Conservation (phyloP, 345 rosid genomes). For the Camelina neglecta region DNA sequence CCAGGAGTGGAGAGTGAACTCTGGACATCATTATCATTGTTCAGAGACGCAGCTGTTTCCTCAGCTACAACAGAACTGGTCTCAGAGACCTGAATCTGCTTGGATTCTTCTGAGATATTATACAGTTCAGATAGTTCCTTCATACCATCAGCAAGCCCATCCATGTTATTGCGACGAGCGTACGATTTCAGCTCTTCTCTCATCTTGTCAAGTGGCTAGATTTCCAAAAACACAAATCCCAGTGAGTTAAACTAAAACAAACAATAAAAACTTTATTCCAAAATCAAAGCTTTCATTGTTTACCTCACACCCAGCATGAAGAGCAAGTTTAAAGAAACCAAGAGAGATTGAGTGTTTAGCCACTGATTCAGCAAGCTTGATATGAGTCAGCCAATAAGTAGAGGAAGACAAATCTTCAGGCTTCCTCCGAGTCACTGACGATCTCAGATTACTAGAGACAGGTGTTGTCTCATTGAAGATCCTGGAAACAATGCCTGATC, state of each 20-base stretch:
- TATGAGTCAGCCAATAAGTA: slow-evolving; percentile 76
- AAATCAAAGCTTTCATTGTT: neutral
- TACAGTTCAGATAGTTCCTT: slow-evolving; percentile 66
- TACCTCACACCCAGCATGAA: slow-evolving; percentile 90
- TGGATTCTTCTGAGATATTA: slow-evolving; percentile 55
- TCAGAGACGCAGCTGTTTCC: slow-evolving; percentile 33
- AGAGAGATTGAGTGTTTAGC: slow-evolving; percentile 79
- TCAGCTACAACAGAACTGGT: slow-evolving; percentile 63
- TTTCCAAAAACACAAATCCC: slow-evolving; percentile 26
- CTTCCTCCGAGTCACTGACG: slow-evolving; percentile 59
- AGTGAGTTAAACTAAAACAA: neutral
- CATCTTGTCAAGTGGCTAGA: slow-evolving; percentile 73
- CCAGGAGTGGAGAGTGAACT: slow-evolving; percentile 33
- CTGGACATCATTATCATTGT: slow-evolving; percentile 38
- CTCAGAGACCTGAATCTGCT: slow-evolving; percentile 64
- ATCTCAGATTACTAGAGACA: slow-evolving; percentile 54
- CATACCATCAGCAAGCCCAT: slow-evolving; percentile 56
- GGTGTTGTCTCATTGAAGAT: slow-evolving; percentile 58
- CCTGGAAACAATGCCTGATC: slow-evolving; percentile 43
- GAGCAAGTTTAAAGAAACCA: slow-evolving; percentile 88
- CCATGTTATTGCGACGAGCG: slow-evolving; percentile 58
- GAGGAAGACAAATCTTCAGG: slow-evolving; percentile 56
- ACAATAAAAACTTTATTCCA: neutral
- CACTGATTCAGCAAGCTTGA: slow-evolving; percentile 76
- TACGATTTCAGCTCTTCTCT: slow-evolving; percentile 77